Conservation (phyloP, 495 filamentous ascomycete species). For the Xylaria acuta region DNA sequence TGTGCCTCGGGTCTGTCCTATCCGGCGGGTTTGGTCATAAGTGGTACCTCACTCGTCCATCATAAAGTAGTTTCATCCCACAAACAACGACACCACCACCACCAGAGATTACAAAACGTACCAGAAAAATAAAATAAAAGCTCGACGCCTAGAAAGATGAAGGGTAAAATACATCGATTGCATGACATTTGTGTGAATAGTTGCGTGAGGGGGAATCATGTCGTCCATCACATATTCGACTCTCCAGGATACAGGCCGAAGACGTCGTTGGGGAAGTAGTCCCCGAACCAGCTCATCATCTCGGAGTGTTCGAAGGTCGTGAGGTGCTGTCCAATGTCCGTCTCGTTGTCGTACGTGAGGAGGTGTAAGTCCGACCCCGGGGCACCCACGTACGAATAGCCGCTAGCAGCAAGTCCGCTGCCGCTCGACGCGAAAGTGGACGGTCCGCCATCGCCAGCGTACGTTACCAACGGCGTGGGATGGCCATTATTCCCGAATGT, state of each 20-base stretch:
- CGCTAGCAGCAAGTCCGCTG: slow-evolving; percentile 46
- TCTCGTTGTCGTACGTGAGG: slow-evolving; percentile 44
- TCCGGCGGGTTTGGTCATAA: background rate
- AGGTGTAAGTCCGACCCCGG: slow-evolving; percentile 40
- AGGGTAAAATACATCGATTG: slow-evolving; percentile 1
- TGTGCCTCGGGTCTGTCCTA: background rate
- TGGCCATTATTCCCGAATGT: slow-evolving; percentile 34
- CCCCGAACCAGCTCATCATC: slow-evolving; percentile 69
- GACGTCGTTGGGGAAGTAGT: slow-evolving; percentile 70
- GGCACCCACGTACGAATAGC: slow-evolving; percentile 50
- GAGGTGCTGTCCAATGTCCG: slow-evolving; percentile 50
- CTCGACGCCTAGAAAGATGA: slow-evolving; percentile 1
- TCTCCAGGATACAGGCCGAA: slow-evolving; percentile 54
- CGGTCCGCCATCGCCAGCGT: slow-evolving; percentile 42
- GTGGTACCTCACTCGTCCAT: background rate
- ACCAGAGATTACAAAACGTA: slow-evolving; percentile 8
- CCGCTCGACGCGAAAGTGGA: slow-evolving; percentile 47
- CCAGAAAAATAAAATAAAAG: background rate
- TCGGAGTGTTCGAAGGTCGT: slow-evolving; percentile 76
- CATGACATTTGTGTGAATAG: background rate
- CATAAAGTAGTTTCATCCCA: background rate
- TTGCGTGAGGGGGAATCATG: background rate
- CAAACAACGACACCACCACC: background rate
- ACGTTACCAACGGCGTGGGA: slow-evolving; percentile 32
- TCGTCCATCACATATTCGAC: slow-evolving; percentile 29